Conservation (phyloP, 176 grass and related monocot genomes). For the Lolium rigidum region DNA sequence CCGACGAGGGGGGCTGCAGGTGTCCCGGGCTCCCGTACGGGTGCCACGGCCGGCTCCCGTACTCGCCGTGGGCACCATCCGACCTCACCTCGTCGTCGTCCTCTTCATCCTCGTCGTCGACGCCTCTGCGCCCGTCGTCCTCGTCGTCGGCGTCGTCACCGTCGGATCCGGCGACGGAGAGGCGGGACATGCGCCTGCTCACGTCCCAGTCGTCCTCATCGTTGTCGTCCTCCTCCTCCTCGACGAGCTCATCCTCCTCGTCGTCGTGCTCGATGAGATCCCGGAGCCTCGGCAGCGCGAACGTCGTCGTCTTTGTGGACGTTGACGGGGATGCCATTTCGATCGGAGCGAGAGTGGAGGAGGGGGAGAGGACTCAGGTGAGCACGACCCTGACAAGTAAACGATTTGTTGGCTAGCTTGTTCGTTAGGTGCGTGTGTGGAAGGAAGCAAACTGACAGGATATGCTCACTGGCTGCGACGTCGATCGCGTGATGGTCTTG, state of each 20-base stretch:
- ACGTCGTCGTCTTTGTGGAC: not conserved
- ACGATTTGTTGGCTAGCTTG: constrained; percentile 37
- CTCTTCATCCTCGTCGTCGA: not conserved
- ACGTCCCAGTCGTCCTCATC: constrained; percentile 47
- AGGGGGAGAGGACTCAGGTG: constrained; percentile 23
- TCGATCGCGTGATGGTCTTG: not conserved
- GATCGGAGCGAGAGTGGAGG: not conserved
- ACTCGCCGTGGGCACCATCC: constrained; percentile 3
- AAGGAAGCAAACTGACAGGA: constrained; percentile 4
- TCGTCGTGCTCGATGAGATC: constrained; percentile 47
- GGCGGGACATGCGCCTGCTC: constrained; percentile 53
- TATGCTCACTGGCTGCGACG: constrained; percentile 3
- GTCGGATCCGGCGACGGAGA: constrained; percentile 65
- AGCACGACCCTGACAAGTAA: constrained; percentile 21
- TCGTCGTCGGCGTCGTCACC: constrained; percentile 65
- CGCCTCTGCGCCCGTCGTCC: not conserved
- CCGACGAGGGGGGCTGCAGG: constrained; percentile 12
- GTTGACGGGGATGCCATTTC: constrained; percentile 45
- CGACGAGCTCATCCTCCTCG: constrained; percentile 19
- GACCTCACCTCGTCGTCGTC: constrained; percentile 31
- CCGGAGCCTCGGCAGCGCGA: constrained; percentile 27
- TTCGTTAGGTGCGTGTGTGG: not conserved
- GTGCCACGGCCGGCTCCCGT: not conserved
- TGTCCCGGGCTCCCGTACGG: not conserved
- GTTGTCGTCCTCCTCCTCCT: not conserved